Evolutionary conservation across 1,284 basidiomycete species (phyloP), one percentile per base, ranked within the genome.

Genomic region (Entoloma clypeatum): DNA sequence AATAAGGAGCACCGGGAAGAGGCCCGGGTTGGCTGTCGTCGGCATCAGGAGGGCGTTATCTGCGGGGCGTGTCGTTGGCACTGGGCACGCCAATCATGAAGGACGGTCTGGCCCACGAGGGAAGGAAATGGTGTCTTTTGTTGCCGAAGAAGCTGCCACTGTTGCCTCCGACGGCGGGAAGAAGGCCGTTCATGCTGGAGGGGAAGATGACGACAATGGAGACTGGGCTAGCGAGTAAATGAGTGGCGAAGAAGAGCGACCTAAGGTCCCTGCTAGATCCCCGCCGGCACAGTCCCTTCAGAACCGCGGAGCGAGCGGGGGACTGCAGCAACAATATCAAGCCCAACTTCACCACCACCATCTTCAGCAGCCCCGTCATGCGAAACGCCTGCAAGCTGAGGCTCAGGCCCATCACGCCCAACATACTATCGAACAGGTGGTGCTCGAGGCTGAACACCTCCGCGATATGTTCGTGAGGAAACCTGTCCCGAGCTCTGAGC

Each of bases 381-480:
- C 55, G 34, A 54, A 54, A 10, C 57, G 56, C 5, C 54, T 52
- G 2, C 55, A 58, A 14, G 50, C 47, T 0, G n/a, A n/a, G n/a
- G n/a, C n/a, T n/a, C 59, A 63, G 28, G 50, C 50, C 13, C 51
- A 47, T 0, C 48, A 40, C 13, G 48, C 50, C 3, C 52, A 59
- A 17, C 54, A 56, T 23, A 48, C 54, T 14, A 47, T 63, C 10
- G 58, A 60, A 25, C 56, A 61, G 30, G 63, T 62, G 4, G 60
- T 58, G 0, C 41, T 75, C 51, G 81, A 86, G 55, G 81, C 74
- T 11, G 75, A 81, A 53, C 72, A 82, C 5, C 78, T 88, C 54
- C 73, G 75, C 23, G 79, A 86, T 11, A 72, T 92, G 73, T 90
- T 92, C 56, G 71, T 77, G 43, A 92, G 90, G 63, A 54, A 51